Base-by-base conservation (phyloP, 2,329 filamentous ascomycete genomes). In the Penicillium sp. region DNA sequence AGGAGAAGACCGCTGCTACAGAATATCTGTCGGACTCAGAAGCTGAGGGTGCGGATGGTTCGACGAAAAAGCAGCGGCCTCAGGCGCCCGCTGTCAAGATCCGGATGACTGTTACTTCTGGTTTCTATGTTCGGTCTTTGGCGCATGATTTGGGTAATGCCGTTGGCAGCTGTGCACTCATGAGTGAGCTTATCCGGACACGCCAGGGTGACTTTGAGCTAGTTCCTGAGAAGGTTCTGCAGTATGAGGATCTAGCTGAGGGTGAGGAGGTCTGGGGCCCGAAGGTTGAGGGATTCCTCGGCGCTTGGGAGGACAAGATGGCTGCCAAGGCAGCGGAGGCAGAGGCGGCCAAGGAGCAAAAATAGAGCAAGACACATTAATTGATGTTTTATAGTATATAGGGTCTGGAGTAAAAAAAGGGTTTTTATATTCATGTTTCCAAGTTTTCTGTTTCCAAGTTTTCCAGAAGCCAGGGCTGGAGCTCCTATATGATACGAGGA, bases 41-140 rank as follows among this genome's bases (percentile, higher is more conserved):
- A 29, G 48, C 51, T 47, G 37, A 37, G n/a, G 24, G 42, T 44
- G 37, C 31, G 22, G 62, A 65, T 19, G 44, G 47, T 8, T 43
- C 8, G 45, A 33, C 31, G 16, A 60, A 26, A 27, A 58, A 11
- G 67, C 69, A 48, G 58, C 57, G 45, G 31, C 57, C 63, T 13
- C 70, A 68, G 35, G 68, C 91, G 1, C 86, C 93, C 1, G 95
- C 93, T 1, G 90, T 86, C 49, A 89, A 86, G 69, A 86, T 99
- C 58, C 87, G 90, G 56, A 91, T 99, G 85, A 96, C 90, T 0
- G 93, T 97, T 51, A 92, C 92, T 2, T 96, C 92, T 0, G 95
- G 95, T 39, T 99, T 97, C 81, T 99, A 99, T 74, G 93, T 99
- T 14, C 89, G 95, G 61, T 96, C 90, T 56, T 86, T 99, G 65